These are phyloP conservation scores for Annulohypoxylon nitens DNA, from an alignment of 495 filamentous ascomycete genomes.

Conservation along the genomic window DNA sequence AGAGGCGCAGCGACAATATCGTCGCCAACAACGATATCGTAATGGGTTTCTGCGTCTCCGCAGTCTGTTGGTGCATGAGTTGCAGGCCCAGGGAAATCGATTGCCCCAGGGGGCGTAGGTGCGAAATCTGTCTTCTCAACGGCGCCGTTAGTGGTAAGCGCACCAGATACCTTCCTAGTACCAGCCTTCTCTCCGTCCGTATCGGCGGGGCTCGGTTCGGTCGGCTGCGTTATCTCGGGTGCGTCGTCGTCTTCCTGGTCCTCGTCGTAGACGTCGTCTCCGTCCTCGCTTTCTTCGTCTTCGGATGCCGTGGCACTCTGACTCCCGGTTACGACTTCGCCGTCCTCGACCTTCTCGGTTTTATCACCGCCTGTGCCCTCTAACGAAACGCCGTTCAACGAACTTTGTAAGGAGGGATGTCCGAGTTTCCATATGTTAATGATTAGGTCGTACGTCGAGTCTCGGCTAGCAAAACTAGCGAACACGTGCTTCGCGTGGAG, in stretches of 20 bases:
- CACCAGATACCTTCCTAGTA: conserved; percentile 75
- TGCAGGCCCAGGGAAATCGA: conserved; percentile 88
- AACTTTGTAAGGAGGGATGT: conserved; percentile 89
- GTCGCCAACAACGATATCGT: conserved; percentile 86
- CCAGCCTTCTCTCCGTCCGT: conserved; percentile 71
- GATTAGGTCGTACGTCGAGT: conserved; percentile 96
- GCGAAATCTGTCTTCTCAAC: conserved; percentile 67
- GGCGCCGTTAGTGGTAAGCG: conserved; percentile 61
- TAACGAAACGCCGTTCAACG: conserved; percentile 85
- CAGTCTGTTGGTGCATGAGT: conserved; percentile 88
- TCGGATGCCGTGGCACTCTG: conserved; percentile 68
- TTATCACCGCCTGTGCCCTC: conserved; percentile 86
- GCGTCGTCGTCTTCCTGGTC: conserved; percentile 79
- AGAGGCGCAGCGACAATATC: conserved; percentile 89
- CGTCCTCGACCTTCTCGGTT: conserved; percentile 81
- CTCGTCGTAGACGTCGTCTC: conserved; percentile 78
- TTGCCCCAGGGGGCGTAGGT: conserved; percentile 58
- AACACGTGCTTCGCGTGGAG: conserved; percentile 95
- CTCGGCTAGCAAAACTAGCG: conserved; percentile 91
- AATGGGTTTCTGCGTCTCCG: conserved; percentile 79
- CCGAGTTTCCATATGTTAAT: conserved; percentile 98
- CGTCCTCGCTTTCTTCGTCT: conserved; percentile 73
- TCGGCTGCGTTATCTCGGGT: conserved; percentile 69
- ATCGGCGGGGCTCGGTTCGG: conserved; percentile 70
- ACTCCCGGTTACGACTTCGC: conserved; percentile 51